Conservation (phyloP, 441 rosid species). For the Erodium texanum region DNA sequence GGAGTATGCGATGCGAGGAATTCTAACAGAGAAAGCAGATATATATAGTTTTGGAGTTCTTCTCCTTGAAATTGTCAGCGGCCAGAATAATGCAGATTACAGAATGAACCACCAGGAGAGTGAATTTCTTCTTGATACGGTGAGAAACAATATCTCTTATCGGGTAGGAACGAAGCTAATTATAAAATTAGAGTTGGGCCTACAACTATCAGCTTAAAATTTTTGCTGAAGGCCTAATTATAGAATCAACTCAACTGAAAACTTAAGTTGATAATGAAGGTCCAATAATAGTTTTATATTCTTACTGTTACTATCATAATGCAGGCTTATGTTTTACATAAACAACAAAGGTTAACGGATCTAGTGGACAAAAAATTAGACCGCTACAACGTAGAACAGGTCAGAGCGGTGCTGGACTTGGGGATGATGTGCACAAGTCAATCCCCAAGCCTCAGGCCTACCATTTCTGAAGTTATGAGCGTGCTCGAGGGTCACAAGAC, state of each 20-base stretch:
- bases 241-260: no score
- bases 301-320: no score
- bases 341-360: not conserved
- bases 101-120: constrained; percentile 9
- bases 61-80: constrained; percentile 23
- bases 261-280: no score
- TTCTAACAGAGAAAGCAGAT: constrained; percentile 18
- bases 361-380: constrained; percentile 16
- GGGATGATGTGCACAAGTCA: constrained; percentile 15
- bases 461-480: constrained; percentile 18
- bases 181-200: no score
- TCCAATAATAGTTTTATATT: no score
- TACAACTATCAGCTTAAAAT: no score
- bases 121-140: constrained; percentile 14
- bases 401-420: not conserved
- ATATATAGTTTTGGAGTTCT: constrained; percentile 18
- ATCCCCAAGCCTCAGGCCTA: constrained; percentile 19
- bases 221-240: no score
- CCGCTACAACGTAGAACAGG: not conserved
- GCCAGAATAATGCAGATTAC: constrained; percentile 10
- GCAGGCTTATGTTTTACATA: constrained; percentile 17
- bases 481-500: constrained; percentile 5
- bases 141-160: no score
- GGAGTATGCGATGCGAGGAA: constrained; percentile 17
- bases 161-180: no score